A percentile compares a stretch with the other conserved stretches of the same genome.
Conservation (phyloP, 257 asterid genomes). For the Nicotiana otophora region DNA sequence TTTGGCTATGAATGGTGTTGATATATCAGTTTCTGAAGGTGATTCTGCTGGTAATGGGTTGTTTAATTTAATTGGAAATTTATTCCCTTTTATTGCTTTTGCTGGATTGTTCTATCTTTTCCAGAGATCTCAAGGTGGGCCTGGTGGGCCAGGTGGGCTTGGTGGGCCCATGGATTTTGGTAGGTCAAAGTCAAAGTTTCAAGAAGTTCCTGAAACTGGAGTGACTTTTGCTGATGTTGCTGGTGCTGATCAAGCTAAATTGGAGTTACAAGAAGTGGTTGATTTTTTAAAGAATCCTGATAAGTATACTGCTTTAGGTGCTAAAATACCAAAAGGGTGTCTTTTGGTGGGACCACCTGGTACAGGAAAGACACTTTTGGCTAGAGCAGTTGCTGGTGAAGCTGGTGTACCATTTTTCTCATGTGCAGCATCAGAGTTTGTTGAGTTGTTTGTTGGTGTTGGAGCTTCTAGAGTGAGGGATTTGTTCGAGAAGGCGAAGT, state of each 20-base stretch:
- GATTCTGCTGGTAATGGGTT: slow-evolving; percentile 72
- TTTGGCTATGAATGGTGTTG: slow-evolving; percentile 94
- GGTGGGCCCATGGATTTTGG: slow-evolving; percentile 99
- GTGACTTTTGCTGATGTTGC: slow-evolving; percentile 90
- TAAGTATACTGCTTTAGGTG: slow-evolving; percentile 93
- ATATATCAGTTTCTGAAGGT: slow-evolving; percentile 90
- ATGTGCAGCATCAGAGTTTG: slow-evolving; percentile 97
- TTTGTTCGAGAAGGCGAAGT: slow-evolving; percentile 90
- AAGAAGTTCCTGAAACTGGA: slow-evolving; percentile 97
- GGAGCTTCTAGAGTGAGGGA: slow-evolving; percentile 99
- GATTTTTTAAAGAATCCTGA: slow-evolving; percentile 96
- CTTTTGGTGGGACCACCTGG: slow-evolving; percentile 96
- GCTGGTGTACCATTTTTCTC: slow-evolving; percentile 95
- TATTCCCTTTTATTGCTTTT: slow-evolving; percentile 71
- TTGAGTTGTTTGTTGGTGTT: slow-evolving; percentile 92
- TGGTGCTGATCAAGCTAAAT: slow-evolving; percentile 98
- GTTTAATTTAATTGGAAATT: slow-evolving; percentile 67
- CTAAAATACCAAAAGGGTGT: slow-evolving; percentile 94
- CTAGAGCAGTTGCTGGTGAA: slow-evolving; percentile 96
- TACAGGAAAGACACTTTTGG: slow-evolving; percentile 94
- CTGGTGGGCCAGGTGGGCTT: slow-evolving; percentile 93
- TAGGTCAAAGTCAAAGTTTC: slow-evolving; percentile 89
- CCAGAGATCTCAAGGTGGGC: slow-evolving; percentile 90
- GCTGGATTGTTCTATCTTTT: slow-evolving; percentile 83
- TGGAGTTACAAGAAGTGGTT: slow-evolving; percentile 92